These are phyloP conservation scores for Mycena epipterygia DNA, from an alignment of 768 basidiomycete species.

Conservation along the genomic window DNA sequence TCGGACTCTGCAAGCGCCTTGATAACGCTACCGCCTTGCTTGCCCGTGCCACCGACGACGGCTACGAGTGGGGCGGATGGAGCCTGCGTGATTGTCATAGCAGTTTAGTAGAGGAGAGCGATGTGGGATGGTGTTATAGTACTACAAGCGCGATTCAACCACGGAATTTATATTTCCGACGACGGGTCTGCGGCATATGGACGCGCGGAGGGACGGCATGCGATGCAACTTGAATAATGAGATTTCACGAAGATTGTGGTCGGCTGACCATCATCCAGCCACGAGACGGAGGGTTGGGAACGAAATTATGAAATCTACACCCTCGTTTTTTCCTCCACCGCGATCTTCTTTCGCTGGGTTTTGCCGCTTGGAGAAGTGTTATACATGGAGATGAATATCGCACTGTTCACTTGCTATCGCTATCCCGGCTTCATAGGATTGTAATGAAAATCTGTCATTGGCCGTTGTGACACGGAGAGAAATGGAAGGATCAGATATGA, in stretches of 20 bases:
- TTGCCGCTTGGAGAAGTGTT: no score
- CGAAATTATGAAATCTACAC: no score
- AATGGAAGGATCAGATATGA: no score
- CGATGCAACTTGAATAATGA: background rate
- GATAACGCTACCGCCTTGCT: constrained; percentile 27
- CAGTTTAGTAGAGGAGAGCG: background rate
- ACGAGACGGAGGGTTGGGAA: no score
- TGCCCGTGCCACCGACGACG: constrained; percentile 26
- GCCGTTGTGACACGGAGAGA: no score
- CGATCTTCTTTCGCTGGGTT: no score
- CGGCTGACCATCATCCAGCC: background rate
- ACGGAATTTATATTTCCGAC: background rate
- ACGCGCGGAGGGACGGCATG: background rate
- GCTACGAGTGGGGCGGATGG: constrained; percentile 21
- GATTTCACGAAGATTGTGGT: background rate
- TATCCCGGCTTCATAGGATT: no score
- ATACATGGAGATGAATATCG: no score
- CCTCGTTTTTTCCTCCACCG: no score
- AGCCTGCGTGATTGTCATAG: background rate
- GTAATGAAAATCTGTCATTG: no score
- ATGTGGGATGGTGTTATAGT: no score
- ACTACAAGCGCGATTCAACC: background rate
- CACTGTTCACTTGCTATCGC: no score
- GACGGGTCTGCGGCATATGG: background rate
- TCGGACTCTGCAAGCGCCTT: constrained; percentile 13